A percentile compares a stretch with the other conserved stretches of the same genome.
Conservation (phyloP, 2,329 filamentous ascomycete species). For the Fusarium annulatum region DNA sequence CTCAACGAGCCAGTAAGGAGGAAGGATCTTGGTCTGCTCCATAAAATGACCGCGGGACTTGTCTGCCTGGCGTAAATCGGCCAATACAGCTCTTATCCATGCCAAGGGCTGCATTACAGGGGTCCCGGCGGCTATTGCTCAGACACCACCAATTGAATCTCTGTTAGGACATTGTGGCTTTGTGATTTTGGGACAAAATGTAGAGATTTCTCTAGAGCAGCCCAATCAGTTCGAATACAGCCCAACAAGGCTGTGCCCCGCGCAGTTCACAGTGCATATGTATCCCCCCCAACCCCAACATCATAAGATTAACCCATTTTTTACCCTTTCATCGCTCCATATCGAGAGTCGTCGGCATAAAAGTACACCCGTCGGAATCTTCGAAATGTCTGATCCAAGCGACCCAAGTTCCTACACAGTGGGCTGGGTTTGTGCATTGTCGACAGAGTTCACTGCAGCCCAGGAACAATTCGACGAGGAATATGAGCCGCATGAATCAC, state of each 20-base stretch:
- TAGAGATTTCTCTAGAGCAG: neutral
- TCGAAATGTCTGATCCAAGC: neutral
- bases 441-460: neutral
- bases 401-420: neutral
- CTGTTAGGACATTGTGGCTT: neutral
- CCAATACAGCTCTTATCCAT: neutral
- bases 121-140: fast-evolving
- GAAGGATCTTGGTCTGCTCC: fast-evolving
- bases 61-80: neutral
- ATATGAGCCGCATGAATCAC: neutral
- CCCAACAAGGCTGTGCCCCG: neutral
- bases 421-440: neutral
- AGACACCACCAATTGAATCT: neutral
- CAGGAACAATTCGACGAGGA: neutral
- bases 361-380: fast-evolving
- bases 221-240: neutral
- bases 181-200: neutral
- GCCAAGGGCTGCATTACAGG: neutral
- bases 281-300: fast-evolving
- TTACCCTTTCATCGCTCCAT: neutral
- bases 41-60: neutral
- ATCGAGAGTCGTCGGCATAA: neutral
- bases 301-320: fast-evolving
- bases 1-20: neutral
- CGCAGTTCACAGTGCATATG: fast-evolving